These are phyloP conservation scores for Microthlaspi erraticum DNA, from an alignment of 345 rosid species.

Conservation along the genomic window DNA sequence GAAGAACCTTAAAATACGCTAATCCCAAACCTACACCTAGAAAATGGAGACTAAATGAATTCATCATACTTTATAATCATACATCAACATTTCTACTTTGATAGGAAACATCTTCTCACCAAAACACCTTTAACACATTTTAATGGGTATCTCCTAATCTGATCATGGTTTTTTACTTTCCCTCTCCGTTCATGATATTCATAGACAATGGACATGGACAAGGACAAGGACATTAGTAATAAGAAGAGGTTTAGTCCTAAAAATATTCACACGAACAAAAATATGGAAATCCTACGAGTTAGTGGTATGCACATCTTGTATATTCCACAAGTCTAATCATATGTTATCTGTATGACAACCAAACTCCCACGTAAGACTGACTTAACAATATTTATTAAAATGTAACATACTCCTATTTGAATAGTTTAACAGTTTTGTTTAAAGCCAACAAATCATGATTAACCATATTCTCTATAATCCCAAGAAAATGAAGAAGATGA, in stretches of 20 bases:
- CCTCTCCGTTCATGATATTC: conserved; percentile 28
- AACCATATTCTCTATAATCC: conserved; percentile 32
- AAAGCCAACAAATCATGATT: conserved; percentile 33
- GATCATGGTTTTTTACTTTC: conserved; percentile 32
- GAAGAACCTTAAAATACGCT: conserved; percentile 35
- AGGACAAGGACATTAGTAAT: no score
- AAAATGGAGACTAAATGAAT: conserved; percentile 20
- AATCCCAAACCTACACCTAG: conserved; percentile 23
- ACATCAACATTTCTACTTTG: neutral
- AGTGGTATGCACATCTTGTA: conserved; percentile 7
- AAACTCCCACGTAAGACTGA: conserved; percentile 41
- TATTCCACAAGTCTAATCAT: conserved; percentile 18
- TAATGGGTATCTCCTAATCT: no score
- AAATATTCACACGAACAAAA: no score
- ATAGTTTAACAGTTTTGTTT: conserved; percentile 5
- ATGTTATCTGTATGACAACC: conserved; percentile 42
- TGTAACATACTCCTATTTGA: neutral
- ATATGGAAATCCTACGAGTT: conserved; percentile 10
- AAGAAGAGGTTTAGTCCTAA: no score
- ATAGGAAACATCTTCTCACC: no score
- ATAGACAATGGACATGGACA: conserved; percentile 40
- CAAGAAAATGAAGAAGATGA: conserved; percentile 20
- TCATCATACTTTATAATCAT: conserved; percentile 2
- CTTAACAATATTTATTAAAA: conserved; percentile 27
- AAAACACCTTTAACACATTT: no score